Conservation (phyloP, 371 early-diverging fungal genomes). For the Aphelidium insulamus region DNA sequence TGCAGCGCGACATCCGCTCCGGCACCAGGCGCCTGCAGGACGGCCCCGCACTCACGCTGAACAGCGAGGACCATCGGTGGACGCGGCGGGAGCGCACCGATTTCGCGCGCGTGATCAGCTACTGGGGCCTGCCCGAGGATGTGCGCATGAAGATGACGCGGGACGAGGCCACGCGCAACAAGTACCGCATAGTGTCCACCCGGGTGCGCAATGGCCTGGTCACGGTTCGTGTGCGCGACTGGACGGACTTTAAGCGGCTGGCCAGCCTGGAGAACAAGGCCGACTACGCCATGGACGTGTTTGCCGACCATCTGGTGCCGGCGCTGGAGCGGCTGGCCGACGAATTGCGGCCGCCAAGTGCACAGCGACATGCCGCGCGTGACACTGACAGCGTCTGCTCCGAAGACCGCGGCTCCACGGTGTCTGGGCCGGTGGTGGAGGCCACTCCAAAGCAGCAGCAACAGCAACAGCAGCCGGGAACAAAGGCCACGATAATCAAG, state of each 20-base stretch:
- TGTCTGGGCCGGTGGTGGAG: too few species aligned
- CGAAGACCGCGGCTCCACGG: too few species aligned
- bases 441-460: too few species aligned
- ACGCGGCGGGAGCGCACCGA: constrained; percentile 19
- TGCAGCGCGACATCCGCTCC: constrained; percentile 29
- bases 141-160: constrained; percentile 3
- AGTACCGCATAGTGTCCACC: background rate
- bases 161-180: constrained; percentile 4
- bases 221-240: constrained; percentile 16
- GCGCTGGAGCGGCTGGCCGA: too few species aligned
- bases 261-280: constrained; percentile 41
- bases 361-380: too few species aligned
- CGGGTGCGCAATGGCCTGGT: constrained; percentile 6
- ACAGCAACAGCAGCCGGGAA: too few species aligned
- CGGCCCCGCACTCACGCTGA: constrained; percentile 6
- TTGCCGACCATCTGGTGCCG: constrained; percentile 24
- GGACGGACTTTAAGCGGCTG: constrained; percentile 45
- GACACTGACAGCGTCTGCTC: too few species aligned
- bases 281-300: constrained; percentile 37
- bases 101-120: constrained; percentile 39
- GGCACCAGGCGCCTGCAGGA: constrained; percentile 9
- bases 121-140: constrained; percentile 32
- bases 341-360: too few species aligned
- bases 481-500: too few species aligned
- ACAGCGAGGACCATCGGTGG: constrained; percentile 15